Base-by-base conservation (phyloP, 805 yeast species). In the Ogataea naganishii region DNA sequence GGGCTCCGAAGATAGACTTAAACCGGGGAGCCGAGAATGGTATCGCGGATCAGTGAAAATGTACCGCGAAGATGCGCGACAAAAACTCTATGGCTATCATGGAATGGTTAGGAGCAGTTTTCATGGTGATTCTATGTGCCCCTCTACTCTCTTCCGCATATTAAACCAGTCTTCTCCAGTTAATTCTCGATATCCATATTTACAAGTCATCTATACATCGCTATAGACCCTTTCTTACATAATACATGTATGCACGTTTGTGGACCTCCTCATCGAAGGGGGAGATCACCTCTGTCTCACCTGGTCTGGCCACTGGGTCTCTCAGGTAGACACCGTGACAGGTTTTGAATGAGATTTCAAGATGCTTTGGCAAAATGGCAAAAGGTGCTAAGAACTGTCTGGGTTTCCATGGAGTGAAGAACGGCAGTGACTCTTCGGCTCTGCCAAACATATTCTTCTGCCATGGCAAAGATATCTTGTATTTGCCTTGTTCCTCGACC, bases 271-370 rank as follows among this genome's bases (percentile, higher is more conserved):
- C 66, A 22, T 79, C 77, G 56, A 80, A 84, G 32, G 98, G 98
- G 33, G 95, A 66, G 39, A 92, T 82, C 36, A 92, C 94, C 64
- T 92, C 98, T 19, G 95, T 81, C 51, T 83, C 88, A 34, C 96
- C 96, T 6, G 96, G 96, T 55, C 96, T 75, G 10, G 96, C 95
- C 29, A 92, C 86, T 11, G 98, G 98, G 55, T 92, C 95, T 59
- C 96, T 80, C 55, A 92, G 60, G 57, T 89, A 92, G n/a, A 92
- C 81, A 5, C 96, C 96, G 54, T 88, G 96, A 53, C 97, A 89
- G 5, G 96, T 85, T 38, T 72, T 71, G 56, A 83, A 89, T 14
- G 94, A 82, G 26, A 92, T 63, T 60, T 92, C 97, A 32, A 92
- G 63, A 57, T 92, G 97, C 39, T 82, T 78, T 18, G 98, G 98